Conservation (phyloP, 1,284 basidiomycete genomes). For the Stereum hirsutum region DNA sequence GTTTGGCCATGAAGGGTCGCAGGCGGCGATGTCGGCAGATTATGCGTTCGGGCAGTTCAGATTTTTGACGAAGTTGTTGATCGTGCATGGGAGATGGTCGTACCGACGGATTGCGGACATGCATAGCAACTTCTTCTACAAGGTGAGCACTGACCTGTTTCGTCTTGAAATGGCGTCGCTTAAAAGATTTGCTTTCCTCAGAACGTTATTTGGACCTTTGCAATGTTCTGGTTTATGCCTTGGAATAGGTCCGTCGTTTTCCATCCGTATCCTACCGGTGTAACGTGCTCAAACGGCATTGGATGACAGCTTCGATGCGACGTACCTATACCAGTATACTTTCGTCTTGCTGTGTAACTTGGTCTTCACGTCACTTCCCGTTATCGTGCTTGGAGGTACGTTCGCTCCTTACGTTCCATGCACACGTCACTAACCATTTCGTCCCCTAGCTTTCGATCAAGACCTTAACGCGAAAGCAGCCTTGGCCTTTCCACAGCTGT, state of each 20-base stretch:
- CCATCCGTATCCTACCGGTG: neutral
- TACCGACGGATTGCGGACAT: slow-evolving; percentile 96
- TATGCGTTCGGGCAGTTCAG: slow-evolving; percentile 98
- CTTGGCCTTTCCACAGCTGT: slow-evolving; percentile 88
- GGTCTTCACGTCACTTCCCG: slow-evolving; percentile 90
- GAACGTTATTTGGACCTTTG: slow-evolving; percentile 88
- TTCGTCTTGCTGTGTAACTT: slow-evolving; percentile 89
- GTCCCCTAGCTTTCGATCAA: slow-evolving; percentile 78
- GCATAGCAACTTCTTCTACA: slow-evolving; percentile 98
- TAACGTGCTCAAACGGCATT: slow-evolving; percentile 9
- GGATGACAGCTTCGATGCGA: slow-evolving; percentile 77
- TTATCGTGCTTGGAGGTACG: slow-evolving; percentile 83
- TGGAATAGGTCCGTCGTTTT: slow-evolving; percentile 60
- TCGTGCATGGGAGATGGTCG: slow-evolving; percentile 96
- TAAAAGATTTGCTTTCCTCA: slow-evolving; percentile 19
- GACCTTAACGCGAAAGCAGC: slow-evolving; percentile 89
- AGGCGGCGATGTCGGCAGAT: slow-evolving; percentile 98
- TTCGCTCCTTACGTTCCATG: neutral
- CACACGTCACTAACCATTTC: neutral
- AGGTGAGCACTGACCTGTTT: slow-evolving; percentile 36
- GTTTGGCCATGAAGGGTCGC: slow-evolving; percentile 91
- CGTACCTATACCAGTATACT: slow-evolving; percentile 94
- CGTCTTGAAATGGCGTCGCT: neutral
- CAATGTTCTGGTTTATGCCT: slow-evolving; percentile 91
- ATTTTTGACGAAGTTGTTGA: slow-evolving; percentile 84